Evolutionary conservation across 139 green algal species (phyloP).

Genomic region (Chara braunii): DNA sequence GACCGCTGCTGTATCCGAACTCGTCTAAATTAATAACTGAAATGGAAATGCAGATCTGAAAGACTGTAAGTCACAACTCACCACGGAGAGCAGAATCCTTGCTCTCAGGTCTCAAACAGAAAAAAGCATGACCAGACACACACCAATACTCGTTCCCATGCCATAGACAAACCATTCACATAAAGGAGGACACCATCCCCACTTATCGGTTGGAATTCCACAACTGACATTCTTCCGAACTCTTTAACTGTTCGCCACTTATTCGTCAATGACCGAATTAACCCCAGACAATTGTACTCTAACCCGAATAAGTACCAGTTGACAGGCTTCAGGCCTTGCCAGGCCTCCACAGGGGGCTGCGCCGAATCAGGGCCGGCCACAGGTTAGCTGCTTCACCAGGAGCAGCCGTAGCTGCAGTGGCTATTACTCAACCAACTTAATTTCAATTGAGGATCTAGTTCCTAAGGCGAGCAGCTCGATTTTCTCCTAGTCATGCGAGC

Average conservation of each 20-base stretch:
- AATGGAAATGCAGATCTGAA: neutral
- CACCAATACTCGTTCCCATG: no score
- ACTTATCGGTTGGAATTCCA: neutral
- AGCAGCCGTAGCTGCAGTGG: no score
- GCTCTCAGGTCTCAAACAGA: no score
- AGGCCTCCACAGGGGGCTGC: neutral
- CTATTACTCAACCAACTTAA: no score
- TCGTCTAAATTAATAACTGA: neutral
- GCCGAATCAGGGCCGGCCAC: neutral
- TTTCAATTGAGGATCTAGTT: no score
- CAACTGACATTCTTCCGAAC: neutral
- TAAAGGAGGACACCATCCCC: neutral
- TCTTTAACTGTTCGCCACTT: neutral
- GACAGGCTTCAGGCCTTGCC: no score
- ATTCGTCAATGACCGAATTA: neutral
- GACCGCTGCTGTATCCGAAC: neutral
- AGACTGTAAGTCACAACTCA: neutral
- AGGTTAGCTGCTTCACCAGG: neutral
- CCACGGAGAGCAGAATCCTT: no score
- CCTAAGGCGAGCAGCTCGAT: no score
- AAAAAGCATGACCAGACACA: no score
- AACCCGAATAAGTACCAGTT: no score
- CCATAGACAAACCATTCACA: no score
- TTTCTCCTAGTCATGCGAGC: no score
- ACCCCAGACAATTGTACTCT: neutral